These are phyloP conservation scores for Nicotiana tomentosiformis DNA, from an alignment of 257 asterid species.

Conservation along the genomic window DNA sequence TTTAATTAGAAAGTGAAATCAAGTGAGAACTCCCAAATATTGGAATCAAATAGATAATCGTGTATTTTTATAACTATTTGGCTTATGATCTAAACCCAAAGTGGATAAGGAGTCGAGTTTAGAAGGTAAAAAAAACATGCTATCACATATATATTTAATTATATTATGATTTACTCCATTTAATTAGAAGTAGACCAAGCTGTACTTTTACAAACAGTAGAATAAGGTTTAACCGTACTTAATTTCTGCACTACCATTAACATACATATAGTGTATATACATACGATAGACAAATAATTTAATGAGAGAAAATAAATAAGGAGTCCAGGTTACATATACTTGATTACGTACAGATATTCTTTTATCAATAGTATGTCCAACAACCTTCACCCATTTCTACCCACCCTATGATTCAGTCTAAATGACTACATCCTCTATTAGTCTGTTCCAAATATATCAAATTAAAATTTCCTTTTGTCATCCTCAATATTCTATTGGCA, in stretches of 20 bases:
- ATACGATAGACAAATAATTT: not conserved
- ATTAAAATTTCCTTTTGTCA: constrained; percentile 6
- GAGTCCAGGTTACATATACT: constrained; percentile 13
- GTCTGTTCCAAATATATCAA: constrained; percentile 24
- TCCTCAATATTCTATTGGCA: not conserved
- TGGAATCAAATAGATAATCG: too few species aligned
- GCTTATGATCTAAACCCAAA: too few species aligned
- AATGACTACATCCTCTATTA: not conserved
- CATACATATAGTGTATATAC: too few species aligned
- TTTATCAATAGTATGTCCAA: constrained; percentile 38
- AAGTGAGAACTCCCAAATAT: too few species aligned
- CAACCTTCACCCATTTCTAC: constrained; percentile 80
- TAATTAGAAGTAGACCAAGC: not conserved
- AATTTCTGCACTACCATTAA: not conserved
- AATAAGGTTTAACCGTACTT: not conserved
- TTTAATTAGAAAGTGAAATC: too few species aligned
- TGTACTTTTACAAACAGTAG: not conserved
- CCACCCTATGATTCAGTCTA: constrained; percentile 42
- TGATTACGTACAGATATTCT: not conserved
- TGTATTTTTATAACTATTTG: too few species aligned
- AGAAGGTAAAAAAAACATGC: too few species aligned
- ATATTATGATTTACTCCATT: not conserved
- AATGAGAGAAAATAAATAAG: not conserved
- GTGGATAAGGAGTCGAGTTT: too few species aligned
- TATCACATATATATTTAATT: not conserved